These are phyloP conservation scores for Pythium chondricola DNA, from an alignment of 352 stramenopile species.

Conservation along the genomic window DNA sequence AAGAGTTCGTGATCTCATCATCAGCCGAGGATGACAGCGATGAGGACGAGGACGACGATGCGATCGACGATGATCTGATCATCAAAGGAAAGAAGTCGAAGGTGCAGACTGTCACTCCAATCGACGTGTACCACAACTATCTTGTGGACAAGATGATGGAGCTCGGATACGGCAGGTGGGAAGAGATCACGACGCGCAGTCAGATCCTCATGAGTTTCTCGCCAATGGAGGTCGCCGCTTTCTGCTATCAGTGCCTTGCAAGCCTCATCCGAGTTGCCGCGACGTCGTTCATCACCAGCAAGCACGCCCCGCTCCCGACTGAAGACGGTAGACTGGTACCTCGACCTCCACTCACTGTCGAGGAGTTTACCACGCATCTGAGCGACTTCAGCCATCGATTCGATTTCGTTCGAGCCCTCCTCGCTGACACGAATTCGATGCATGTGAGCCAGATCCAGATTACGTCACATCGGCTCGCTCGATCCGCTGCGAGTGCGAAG, in stretches of 20 bases:
- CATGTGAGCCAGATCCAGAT: slow-evolving; percentile 22
- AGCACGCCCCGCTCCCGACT: neutral
- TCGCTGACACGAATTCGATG: slow-evolving; percentile 35
- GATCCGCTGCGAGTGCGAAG: slow-evolving; percentile 7
- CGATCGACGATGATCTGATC: slow-evolving; percentile 34
- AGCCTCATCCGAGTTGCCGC: slow-evolving; percentile 40
- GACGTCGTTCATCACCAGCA: slow-evolving; percentile 6
- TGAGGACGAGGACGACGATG: slow-evolving; percentile 51
- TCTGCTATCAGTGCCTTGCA: slow-evolving; percentile 41
- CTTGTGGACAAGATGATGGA: slow-evolving; percentile 44
- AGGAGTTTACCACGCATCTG: slow-evolving; percentile 31
- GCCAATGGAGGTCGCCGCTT: slow-evolving; percentile 31
- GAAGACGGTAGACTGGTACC: neutral
- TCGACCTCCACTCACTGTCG: slow-evolving; percentile 2
- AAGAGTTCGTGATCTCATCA: slow-evolving; percentile 71
- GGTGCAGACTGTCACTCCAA: no score
- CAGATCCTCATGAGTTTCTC: slow-evolving; percentile 35
- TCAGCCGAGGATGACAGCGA: slow-evolving; percentile 29
- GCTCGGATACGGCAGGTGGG: slow-evolving; percentile 84
- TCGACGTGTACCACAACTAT: slow-evolving; percentile 33
- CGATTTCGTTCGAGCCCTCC: slow-evolving; percentile 31
- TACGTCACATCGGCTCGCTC: slow-evolving; percentile 2
- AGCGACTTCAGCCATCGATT: slow-evolving; percentile 34
- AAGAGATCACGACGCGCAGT: slow-evolving; percentile 42
- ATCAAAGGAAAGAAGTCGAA: slow-evolving; percentile 22